Evolutionary conservation across 306 rosid species (phyloP).

Genomic region (Aeschynomene evenia): DNA sequence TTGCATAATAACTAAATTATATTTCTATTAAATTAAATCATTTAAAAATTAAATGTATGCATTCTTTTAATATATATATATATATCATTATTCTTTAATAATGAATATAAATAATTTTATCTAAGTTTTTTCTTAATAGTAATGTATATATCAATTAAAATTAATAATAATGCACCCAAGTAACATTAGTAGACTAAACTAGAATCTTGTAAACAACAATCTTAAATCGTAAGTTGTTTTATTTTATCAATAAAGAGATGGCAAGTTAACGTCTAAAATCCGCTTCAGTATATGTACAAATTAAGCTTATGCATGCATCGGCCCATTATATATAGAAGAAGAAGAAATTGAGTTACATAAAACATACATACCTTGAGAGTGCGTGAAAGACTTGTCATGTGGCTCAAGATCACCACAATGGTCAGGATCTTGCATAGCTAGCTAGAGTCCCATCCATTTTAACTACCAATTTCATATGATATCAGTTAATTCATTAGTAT

Average conservation of each 20-base stretch:
- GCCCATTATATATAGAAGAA: conserved; percentile 34
- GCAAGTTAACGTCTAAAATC: conserved; percentile 27
- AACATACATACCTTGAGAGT: not conserved
- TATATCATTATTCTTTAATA: no score
- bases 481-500: no score
- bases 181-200: not conserved
- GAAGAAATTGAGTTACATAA: not conserved
- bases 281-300: conserved; percentile 16
- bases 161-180: conserved; percentile 1
- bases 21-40: no score
- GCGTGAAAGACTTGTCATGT: not conserved
- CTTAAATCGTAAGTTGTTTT: conserved; percentile 19
- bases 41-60: no score
- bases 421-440: conserved; percentile 13
- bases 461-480: not conserved
- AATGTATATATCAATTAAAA: conserved; percentile 3
- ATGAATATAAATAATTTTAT: no score
- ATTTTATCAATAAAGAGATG: conserved; percentile 30
- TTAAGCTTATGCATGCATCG: not conserved
- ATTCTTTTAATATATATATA: no score
- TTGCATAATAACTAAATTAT: no score
- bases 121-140: no score
- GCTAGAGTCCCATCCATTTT: not conserved
- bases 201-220: not conserved
- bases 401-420: conserved; percentile 20